Base-by-base conservation (phyloP, 2,329 filamentous ascomycete species). In the Fusarium sp. region DNA sequence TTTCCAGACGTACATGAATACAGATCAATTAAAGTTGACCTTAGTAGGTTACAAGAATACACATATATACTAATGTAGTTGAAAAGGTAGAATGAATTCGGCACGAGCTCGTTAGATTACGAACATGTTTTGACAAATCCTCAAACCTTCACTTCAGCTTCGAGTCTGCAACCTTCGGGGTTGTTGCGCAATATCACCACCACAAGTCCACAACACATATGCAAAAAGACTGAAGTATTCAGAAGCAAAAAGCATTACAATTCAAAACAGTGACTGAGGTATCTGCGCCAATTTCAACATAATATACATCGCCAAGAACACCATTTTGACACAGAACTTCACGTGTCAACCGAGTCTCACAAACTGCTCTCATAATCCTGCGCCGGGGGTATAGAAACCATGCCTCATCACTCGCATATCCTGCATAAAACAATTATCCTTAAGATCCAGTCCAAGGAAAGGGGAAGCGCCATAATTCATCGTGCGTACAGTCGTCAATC, bases 321-420 rank as follows among this genome's bases (percentile, higher is more conserved):
- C 58, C 58, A 56, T 62, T 47, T 43, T 47, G 30, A 56, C 36
- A 48, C 14, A 43, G 47, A 56, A 62, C 56, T 47, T 32, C n/a
- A 55, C 48, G 32, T 32, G 49, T 34, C 30, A 56, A 49, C 58
- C 30, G 57, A 26, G 43, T 62, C 30, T 48, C 42, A 48, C 49
- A 62, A 56, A 56, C 56, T 47, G 42, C 24, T 14, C n/a, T 62
- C 36, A 43, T 38, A 56, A 56, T 56, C 43, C 28, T 62, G 57
- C 57, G 57, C 43, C 49, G 12, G 57, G 44, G 57, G 59, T 62
- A 62, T 62, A 62, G n/a, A 6, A 62, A 62, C 59, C 59, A 32
- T 62, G 15, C 43, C 59, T 62, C 59, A 44, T 62, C 59, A 62
- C 57, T 42, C 30, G 8, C 4, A 24, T 23, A 56, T 32, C 32